phyloP scores from a whole-genome alignment of 257 asterid genomes.

The Nicotiana paniculata region DNA sequence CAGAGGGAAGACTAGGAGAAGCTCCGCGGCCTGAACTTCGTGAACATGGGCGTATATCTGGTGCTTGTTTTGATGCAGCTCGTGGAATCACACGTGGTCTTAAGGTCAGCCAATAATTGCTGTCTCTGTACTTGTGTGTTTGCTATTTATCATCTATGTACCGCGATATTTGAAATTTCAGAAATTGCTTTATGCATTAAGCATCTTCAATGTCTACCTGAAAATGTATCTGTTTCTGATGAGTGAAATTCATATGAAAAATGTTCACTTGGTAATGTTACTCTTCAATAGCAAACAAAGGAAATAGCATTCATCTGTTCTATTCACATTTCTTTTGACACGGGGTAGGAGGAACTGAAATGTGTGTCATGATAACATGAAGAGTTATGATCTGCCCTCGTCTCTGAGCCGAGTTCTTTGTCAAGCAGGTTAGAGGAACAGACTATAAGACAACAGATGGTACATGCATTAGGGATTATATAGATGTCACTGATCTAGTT shows the following conservation, averaged over 20 bases:
- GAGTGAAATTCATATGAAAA: neutral
- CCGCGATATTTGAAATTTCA: neutral
- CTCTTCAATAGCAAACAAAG: neutral
- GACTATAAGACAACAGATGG: conserved; percentile 80
- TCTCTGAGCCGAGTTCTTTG: neutral
- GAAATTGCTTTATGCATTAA: neutral
- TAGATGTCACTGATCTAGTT: conserved; percentile 83
- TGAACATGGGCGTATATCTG: conserved; percentile 88
- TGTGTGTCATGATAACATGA: neutral
- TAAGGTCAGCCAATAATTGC: conserved; percentile 38
- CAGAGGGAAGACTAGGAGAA: conserved; percentile 92
- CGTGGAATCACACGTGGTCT: conserved; percentile 82
- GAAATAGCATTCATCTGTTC: neutral
- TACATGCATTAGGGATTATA: conserved; percentile 81
- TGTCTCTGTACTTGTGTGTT: neutral
- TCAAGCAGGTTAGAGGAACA: conserved; percentile 72
- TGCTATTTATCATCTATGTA: neutral
- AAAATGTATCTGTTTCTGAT: neutral
- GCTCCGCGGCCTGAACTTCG: conserved; percentile 92
- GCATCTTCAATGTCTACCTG: neutral
- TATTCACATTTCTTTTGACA: neutral
- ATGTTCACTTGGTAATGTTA: neutral
- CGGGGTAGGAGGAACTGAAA: neutral
- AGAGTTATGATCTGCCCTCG: neutral
- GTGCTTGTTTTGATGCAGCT: conserved; percentile 95